A percentile compares a stretch with the other conserved stretches of the same genome.
phyloP scores from a whole-genome alignment of 495 filamentous ascomycete genomes.

The Penicillium cataractarum region DNA sequence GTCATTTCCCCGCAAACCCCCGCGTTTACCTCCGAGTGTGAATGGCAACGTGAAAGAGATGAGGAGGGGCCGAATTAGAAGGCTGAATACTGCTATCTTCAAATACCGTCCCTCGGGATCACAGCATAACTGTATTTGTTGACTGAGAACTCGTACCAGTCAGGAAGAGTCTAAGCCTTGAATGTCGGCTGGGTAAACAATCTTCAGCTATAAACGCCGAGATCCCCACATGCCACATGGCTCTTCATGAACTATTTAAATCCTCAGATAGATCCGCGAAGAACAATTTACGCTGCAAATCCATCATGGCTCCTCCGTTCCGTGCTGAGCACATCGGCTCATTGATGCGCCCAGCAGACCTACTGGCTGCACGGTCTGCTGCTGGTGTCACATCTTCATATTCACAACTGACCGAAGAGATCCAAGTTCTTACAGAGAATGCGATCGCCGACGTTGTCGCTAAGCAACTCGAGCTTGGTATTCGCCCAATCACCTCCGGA shows the following conservation, averaged over 20 bases:
- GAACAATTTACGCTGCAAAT: not conserved
- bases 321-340: slow-evolving; percentile 33
- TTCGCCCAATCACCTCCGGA: slow-evolving; percentile 26
- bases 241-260: not conserved
- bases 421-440: slow-evolving; percentile 8
- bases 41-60: not conserved
- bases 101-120: not conserved
- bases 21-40: not conserved
- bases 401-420: slow-evolving; percentile 8
- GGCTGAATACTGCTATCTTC: not conserved
- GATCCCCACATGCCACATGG: slow-evolving; percentile 10
- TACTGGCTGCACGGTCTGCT: slow-evolving; percentile 26
- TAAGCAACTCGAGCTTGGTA: slow-evolving; percentile 21
- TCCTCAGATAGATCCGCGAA: not conserved
- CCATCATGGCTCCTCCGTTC: slow-evolving; percentile 34
- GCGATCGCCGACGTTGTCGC: slow-evolving; percentile 21
- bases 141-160: not conserved
- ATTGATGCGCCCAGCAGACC: slow-evolving; percentile 24
- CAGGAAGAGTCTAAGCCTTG: not conserved
- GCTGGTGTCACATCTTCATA: slow-evolving; percentile 23
- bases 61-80: too few species aligned
- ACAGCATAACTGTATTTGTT: not conserved
- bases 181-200: not conserved
- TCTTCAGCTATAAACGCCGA: not conserved
- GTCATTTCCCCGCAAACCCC: not conserved